Evolutionary conservation across 73 alveolate genomes (phyloP).

Genomic region (Effrenium voratum): DNA sequence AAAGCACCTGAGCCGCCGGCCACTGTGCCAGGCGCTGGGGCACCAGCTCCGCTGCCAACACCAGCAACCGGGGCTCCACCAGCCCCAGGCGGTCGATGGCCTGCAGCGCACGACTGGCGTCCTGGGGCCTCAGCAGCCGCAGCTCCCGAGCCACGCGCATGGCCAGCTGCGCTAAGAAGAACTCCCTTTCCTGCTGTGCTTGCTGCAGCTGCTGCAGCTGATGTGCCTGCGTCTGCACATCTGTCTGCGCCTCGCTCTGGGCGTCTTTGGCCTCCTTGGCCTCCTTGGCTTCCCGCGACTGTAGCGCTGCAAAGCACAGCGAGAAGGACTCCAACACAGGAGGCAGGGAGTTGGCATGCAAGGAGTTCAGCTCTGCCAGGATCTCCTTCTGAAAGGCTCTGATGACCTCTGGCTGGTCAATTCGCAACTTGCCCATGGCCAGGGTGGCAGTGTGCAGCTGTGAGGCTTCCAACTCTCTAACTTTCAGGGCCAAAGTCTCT

Average conservation of each 20-base stretch:
- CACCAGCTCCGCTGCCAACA: conserved; percentile 38
- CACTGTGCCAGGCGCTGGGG: conserved; percentile 21
- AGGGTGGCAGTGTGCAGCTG: conserved; percentile 46
- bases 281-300: not conserved
- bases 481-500: conserved; percentile 11
- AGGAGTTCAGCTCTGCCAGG: conserved; percentile 32
- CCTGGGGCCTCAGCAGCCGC: conserved; percentile 56
- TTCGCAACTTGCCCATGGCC: conserved; percentile 85
- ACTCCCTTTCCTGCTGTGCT: not conserved
- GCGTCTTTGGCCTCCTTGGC: not conserved
- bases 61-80: conserved; percentile 47
- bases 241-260: not conserved
- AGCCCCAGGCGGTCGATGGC: conserved; percentile 82
- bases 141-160: conserved; percentile 72
- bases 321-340: conserved; percentile 72
- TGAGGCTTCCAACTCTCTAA: conserved; percentile 42
- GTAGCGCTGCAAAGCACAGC: not conserved
- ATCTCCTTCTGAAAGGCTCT: conserved; percentile 31
- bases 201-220: no score
- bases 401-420: conserved; percentile 11
- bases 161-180: conserved; percentile 16
- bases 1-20: not conserved
- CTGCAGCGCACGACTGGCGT: conserved; percentile 49
- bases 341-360: conserved; percentile 67
- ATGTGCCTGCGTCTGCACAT: no score